Base-by-base conservation (phyloP, 352 stramenopile genomes). In the Aphanomyces astaci region DNA sequence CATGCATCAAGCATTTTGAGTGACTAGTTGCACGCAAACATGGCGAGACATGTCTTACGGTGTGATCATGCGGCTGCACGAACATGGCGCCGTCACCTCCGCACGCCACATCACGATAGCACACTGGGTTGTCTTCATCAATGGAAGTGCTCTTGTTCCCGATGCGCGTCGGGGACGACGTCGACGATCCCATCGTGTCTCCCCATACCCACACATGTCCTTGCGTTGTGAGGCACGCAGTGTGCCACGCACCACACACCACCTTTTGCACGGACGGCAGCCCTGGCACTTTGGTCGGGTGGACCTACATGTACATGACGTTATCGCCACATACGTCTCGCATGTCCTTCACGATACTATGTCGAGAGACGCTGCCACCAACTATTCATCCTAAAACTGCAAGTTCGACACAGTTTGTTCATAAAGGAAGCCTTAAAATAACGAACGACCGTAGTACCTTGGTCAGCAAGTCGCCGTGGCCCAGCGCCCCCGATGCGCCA, bases 201-300 rank as follows among this genome's bases (percentile, higher is more conserved):
- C 56, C 56, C 56, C 56, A 65, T 5, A 65, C 36, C 32, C 36
- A 65, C 32, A 59, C 1, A 15, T 59, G 36, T 4, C 32, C 31
- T 39, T 53, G 32, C 10, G 24, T 31, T 51, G 33, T 39, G 32
- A 65, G 5, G 4, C 32, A 46, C 0, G 39, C 56, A 19, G 56
- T 33, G 1, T 65, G 56, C 56, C 56, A 65, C 56, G 56, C 19
- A 1, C 56, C 56, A 27, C 32, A 46, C 15, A n/a, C 36, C 10
- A 65, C 36, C 33, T 65, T 65, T n/a, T 28, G 22, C 4, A 65
- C 39, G 9, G 28, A 15, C 22, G 25, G 24, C 32, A 65, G 15
- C 17, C 56, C 39, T 5, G 10, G 17, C 33, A 65, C 32, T 24
- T 24, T 32, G 2, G 15, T 33, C 15, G 56, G 56, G 22, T 53